Evolutionary conservation across 2,329 filamentous ascomycete genomes (phyloP), one percentile per base, ranked within the genome.

Genomic region (Chaetothyriales sp.): DNA sequence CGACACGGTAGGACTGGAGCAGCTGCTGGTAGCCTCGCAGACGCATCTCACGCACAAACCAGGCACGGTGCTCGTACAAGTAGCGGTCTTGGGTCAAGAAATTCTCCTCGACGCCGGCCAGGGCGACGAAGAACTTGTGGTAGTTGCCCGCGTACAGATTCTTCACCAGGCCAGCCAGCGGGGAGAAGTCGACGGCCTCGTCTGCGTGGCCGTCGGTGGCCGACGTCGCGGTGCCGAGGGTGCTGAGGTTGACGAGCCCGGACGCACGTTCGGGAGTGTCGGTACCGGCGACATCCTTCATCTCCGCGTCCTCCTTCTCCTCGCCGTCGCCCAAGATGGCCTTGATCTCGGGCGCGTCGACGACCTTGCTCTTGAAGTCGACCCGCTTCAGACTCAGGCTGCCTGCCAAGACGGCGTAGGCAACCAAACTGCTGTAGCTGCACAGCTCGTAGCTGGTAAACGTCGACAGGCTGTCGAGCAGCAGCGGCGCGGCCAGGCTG

Each of bases 381-480:
- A 95, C 88, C 47, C 92, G 85, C 75, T 95, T 95, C 52, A 98
- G 79, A 46, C 90, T 92, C 20, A 97, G 84, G 5, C 89, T 94
- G 54, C 92, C 92, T 37, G 92, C 89, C 33, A 98, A 82, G 19
- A 97, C 90, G 1, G 92, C 89, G 73, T 97, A 98, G 52, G 95
- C 83, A 49, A 98, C 92, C 20, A 98, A 80, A 55, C 81, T 85
- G 54, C 89, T 95, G 75, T 98, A 98, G 60, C 85, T 90, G 81
- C 92, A 98, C 48, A 98, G 81, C 70, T 98, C 92, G 73, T 95
- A 95, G 68, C 89, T 95, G 56, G 92, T 98, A 69, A 98, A 98
- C 19, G 92, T 98, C 25, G 90, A 95, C 60, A 98, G 77, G 65
- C 88, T 95, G 75, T 98, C 92, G 64, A 98, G 87, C 48, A 98